Percentiles rank a stretch among this genome's conserved stretches.
These are phyloP conservation scores for Candida sp. DNA, from an alignment of 1,139 yeast genomes.

Conservation along the genomic window DNA sequence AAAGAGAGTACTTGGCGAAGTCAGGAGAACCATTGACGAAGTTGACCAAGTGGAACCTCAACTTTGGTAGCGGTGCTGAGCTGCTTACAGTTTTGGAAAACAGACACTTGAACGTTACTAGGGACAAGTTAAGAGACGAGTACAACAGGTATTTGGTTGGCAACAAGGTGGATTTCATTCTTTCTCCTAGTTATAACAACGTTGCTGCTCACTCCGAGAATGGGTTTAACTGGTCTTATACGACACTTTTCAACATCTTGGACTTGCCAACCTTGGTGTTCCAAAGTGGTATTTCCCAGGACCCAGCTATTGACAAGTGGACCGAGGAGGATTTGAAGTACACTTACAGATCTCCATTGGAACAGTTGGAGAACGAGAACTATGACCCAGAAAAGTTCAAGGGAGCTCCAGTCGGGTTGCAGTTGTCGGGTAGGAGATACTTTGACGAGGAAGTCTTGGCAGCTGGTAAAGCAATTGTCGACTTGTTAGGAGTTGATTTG, in stretches of 20 bases:
- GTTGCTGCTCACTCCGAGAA: constrained; percentile 73
- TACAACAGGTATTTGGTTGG: constrained; percentile 55
- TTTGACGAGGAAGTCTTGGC: constrained; percentile 47
- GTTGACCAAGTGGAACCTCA: constrained; percentile 63
- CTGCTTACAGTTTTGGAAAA: constrained; percentile 46
- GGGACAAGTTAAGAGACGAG: constrained; percentile 60
- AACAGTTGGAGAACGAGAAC: constrained; percentile 40
- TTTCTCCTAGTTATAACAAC: constrained; percentile 72
- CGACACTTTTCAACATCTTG: constrained; percentile 66
- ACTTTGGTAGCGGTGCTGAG: constrained; percentile 60
- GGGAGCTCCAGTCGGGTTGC: constrained; percentile 50
- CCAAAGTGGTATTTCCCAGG: constrained; percentile 67
- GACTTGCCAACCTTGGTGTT: constrained; percentile 65
- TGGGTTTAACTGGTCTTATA: constrained; percentile 78
- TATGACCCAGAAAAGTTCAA: constrained; percentile 36
- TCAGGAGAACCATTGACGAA: constrained; percentile 71
- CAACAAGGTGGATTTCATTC: constrained; percentile 66
- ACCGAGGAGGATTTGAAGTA: constrained; percentile 31
- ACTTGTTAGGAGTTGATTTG: constrained; percentile 27
- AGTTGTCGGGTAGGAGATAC: constrained; percentile 43
- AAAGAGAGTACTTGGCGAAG: constrained; percentile 50
- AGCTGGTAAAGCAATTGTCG: constrained; percentile 39
- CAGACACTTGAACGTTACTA: constrained; percentile 48
- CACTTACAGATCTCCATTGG: constrained; percentile 45
- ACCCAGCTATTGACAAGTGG: constrained; percentile 49